These are phyloP conservation scores for Pugionium cornutum DNA, from an alignment of 345 rosid genomes.

Conservation along the genomic window DNA sequence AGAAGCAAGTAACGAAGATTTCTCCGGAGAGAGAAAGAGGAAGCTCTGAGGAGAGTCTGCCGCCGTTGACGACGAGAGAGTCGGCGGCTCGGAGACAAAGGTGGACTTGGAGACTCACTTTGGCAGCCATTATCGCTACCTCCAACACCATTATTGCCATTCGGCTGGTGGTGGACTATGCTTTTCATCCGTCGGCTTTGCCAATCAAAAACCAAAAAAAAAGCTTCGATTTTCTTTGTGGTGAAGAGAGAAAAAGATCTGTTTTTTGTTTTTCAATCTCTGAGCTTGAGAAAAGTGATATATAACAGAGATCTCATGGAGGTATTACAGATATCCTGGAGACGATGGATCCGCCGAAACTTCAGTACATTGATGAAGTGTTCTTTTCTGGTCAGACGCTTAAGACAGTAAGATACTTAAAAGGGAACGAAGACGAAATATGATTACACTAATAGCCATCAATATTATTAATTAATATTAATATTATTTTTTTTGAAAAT, in stretches of 20 bases:
- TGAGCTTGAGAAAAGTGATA: slow-evolving; percentile 1
- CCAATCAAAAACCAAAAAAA: background rate
- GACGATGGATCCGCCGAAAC: slow-evolving; percentile 25
- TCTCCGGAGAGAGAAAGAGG: slow-evolving; percentile 58
- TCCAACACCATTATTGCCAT: slow-evolving; percentile 37
- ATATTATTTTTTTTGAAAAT: background rate
- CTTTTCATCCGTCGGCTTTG: slow-evolving; percentile 39
- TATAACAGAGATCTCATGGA: slow-evolving; percentile 24
- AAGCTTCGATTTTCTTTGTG: slow-evolving; percentile 11
- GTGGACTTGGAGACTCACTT: slow-evolving; percentile 70
- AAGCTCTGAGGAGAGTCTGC: slow-evolving; percentile 56
- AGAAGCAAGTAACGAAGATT: slow-evolving; percentile 60
- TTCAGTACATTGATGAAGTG: slow-evolving; percentile 6
- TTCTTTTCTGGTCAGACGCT: slow-evolving; percentile 22
- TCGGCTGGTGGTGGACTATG: slow-evolving; percentile 42
- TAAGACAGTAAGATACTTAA: slow-evolving; percentile 33
- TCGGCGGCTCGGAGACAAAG: slow-evolving; percentile 63
- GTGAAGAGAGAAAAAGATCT: no score
- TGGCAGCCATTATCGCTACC: slow-evolving; percentile 45
- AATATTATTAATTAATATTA: background rate
- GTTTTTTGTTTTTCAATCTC: no score
- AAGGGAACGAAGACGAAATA: slow-evolving; percentile 5
- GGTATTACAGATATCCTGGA: background rate
- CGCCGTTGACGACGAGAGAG: slow-evolving; percentile 53
- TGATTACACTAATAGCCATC: slow-evolving; percentile 28